Evolutionary conservation across 306 rosid genomes (phyloP).

Genomic region (Quercus bicolor): DNA sequence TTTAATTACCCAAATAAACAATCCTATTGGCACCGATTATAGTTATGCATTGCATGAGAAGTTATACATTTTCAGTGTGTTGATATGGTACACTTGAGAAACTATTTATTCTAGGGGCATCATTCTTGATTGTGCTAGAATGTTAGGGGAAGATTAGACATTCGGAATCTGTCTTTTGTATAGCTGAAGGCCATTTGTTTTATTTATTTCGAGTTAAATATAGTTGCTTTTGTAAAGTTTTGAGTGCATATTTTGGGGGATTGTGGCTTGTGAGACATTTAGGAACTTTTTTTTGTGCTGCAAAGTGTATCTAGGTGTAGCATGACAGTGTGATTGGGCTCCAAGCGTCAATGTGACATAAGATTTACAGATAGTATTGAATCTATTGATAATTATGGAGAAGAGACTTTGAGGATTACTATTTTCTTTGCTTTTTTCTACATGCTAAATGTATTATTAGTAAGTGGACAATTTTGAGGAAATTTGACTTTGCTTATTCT

Average conservation of each 20-base stretch:
- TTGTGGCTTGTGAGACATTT: neutral
- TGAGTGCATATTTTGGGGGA: neutral
- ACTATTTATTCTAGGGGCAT: neutral
- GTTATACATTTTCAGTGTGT: neutral
- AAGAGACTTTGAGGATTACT: neutral
- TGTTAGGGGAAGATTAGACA: neutral
- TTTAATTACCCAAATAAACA: neutral
- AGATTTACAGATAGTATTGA: neutral
- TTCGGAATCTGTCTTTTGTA: neutral
- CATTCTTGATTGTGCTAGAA: neutral
- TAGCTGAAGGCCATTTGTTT: neutral
- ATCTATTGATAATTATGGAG: neutral
- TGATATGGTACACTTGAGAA: neutral
- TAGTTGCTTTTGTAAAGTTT: neutral
- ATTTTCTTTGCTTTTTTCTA: neutral
- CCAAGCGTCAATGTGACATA: too few relatives aligned
- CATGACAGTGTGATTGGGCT: too few relatives aligned
- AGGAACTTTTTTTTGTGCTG: neutral
- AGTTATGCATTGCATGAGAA: neutral
- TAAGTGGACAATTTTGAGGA: neutral
- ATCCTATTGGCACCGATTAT: neutral
- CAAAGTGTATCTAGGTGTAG: neutral
- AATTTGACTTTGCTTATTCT: neutral
- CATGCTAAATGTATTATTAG: neutral
- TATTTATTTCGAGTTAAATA: neutral